Evolutionary conservation across 73 alveolate species (phyloP), one percentile per base, ranked within the genome.

Genomic region (Urostyla sp.): DNA sequence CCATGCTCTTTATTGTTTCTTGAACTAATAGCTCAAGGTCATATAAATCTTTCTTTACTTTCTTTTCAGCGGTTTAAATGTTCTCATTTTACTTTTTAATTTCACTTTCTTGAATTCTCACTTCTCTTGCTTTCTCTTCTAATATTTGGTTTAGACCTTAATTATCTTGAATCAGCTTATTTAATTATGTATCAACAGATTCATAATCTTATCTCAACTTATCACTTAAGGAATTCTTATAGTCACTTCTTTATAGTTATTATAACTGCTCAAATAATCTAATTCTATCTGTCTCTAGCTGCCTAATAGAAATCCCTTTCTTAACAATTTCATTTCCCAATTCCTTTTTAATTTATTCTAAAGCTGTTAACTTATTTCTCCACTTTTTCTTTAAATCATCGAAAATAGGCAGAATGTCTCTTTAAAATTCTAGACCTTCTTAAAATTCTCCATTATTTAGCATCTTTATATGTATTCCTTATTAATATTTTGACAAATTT

Each of bases 121-220:
- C 10, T 40, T 63, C 79, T 5, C 3, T 5, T 40, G 23, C 53
- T 28, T 5, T 15, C 10, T 7, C n/a, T 0, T 38, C 40, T 7
- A 36, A 5, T 40, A 43, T 23, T 21, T 63, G 37, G 18, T 40
- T 16, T 10, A 63, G 15, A 35, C 8, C 6, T 1, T 38, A 46
- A 63, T 28, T 63, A 1, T 63, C 79, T 16, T 11, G 30, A 13
- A 43, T 60, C 28, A 28, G 30, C 8, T 36, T 4, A 24, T 38
- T 36, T 4, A 28, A 40, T 37, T 63, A 43, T 40, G n/a, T 43
- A 13, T 63, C 44, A 28, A 40, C n/a, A 4, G n/a, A 10, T 10
- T 63, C 79, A 40, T 37, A 63, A 40, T 63, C 79, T 63, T 38
- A 43, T 10, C 79, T 34, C 44, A 63, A 20, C 28, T 63, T 36